Percentiles rank a stretch among this genome's conserved stretches.
These are phyloP conservation scores for Phytophthora pseudosyringae DNA, from an alignment of 352 stramenopile species.

Conservation along the genomic window DNA sequence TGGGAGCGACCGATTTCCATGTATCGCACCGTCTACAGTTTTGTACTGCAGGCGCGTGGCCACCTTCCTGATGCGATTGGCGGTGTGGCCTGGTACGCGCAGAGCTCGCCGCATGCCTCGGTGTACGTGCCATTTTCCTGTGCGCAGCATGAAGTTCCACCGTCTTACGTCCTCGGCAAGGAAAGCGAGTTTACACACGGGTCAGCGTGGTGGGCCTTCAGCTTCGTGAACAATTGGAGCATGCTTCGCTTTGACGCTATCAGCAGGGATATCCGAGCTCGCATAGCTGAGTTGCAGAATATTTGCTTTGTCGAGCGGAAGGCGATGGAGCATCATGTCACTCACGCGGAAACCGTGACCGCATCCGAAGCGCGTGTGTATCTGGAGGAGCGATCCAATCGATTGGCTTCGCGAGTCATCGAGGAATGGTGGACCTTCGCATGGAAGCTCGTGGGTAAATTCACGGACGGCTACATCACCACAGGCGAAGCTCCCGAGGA, in stretches of 20 bases:
- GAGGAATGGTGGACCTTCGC: conserved; percentile 72
- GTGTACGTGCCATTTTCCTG: conserved; percentile 84
- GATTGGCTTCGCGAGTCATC: conserved; percentile 62
- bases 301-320: conserved; percentile 41
- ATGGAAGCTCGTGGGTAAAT: conserved; percentile 80
- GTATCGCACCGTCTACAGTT: conserved; percentile 90
- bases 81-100: conserved; percentile 71
- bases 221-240: conserved; percentile 90
- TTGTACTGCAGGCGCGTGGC: conserved; percentile 69
- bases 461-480: conserved; percentile 75
- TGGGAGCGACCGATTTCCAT: conserved; percentile 94
- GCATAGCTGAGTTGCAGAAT: conserved; percentile 50
- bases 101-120: conserved; percentile 70
- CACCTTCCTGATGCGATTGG: conserved; percentile 57
- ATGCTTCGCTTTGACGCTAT: conserved; percentile 83
- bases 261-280: conserved; percentile 59
- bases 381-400: conserved; percentile 56
- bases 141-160: conserved; percentile 51
- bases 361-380: conserved; percentile 24
- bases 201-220: conserved; percentile 88
- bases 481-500: conserved; percentile 59
- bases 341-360: conserved; percentile 18
- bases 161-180: conserved; percentile 66
- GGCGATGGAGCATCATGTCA: conserved; percentile 36
- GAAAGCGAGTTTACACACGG: conserved; percentile 70